phyloP scores from a whole-genome alignment of 2,329 filamentous ascomycete species.

The Botryosphaeria dothidea region DNA sequence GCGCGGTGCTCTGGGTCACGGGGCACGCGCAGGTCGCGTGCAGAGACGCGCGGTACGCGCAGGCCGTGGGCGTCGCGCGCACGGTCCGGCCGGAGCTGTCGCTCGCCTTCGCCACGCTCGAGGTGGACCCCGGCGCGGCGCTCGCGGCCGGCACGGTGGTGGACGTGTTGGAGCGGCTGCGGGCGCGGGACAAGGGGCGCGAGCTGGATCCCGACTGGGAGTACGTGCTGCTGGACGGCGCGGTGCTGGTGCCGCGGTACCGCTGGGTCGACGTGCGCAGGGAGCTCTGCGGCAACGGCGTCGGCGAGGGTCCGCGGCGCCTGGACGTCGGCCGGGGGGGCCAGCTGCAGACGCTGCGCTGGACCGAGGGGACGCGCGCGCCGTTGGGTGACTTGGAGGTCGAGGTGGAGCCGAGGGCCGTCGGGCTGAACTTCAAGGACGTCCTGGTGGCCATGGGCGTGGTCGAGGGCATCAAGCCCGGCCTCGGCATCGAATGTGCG shows the following conservation, averaged over 20 bases:
- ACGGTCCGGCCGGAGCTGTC: slow-evolving; percentile 31
- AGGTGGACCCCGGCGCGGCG: slow-evolving; percentile 21
- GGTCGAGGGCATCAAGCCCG: slow-evolving; percentile 26
- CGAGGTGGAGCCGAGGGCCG: slow-evolving; percentile 26
- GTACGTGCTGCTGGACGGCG: slow-evolving; percentile 27
- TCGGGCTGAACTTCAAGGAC: slow-evolving; percentile 29
- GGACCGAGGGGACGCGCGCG: slow-evolving; percentile 19
- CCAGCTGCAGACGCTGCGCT: slow-evolving; percentile 25
- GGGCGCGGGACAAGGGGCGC: neutral
- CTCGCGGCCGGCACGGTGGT: neutral
- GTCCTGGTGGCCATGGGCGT: slow-evolving; percentile 26
- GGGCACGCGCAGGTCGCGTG: slow-evolving; percentile 25
- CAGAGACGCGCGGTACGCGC: slow-evolving; percentile 31
- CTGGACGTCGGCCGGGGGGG: slow-evolving; percentile 26
- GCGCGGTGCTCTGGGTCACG: slow-evolving; percentile 34
- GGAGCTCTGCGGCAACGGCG: slow-evolving; percentile 8
- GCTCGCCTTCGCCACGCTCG: slow-evolving; percentile 29
- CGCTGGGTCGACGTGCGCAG: slow-evolving; percentile 22
- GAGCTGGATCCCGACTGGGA: slow-evolving; percentile 30
- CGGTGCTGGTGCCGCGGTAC: slow-evolving; percentile 28
- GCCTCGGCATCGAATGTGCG: slow-evolving; percentile 17
- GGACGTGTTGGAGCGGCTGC: slow-evolving; percentile 21
- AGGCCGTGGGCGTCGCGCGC: slow-evolving; percentile 31
- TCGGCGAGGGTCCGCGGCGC: neutral
- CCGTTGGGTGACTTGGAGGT: neutral